Percentiles rank a stretch among this genome's conserved stretches.
phyloP scores from a whole-genome alignment of 805 yeast species.

The Lipomyces yamanashiensis region DNA sequence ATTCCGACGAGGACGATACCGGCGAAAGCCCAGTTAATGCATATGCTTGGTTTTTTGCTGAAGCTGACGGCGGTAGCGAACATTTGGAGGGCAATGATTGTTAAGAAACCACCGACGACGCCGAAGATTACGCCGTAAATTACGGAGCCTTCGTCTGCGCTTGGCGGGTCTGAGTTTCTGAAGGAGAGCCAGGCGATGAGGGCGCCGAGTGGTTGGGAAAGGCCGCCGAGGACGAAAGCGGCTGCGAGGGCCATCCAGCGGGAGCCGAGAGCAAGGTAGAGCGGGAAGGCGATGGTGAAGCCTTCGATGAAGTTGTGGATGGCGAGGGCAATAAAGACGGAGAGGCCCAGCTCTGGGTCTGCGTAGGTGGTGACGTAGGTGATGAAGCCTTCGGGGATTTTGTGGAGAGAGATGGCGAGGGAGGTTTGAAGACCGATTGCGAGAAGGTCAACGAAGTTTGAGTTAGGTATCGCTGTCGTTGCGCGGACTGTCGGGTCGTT shows the following conservation, averaged over 20 bases:
- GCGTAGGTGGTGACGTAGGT: slow-evolving; percentile 76
- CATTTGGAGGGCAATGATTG: slow-evolving; percentile 69
- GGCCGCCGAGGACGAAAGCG: slow-evolving; percentile 74
- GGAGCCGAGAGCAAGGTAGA: slow-evolving; percentile 73
- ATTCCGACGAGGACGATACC: slow-evolving; percentile 29
- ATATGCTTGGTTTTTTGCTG: slow-evolving; percentile 27
- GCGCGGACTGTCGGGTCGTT: slow-evolving; percentile 41
- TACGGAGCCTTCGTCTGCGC: slow-evolving; percentile 35
- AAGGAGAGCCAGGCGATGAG: slow-evolving; percentile 63
- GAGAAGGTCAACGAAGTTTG: slow-evolving; percentile 79
- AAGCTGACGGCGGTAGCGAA: slow-evolving; percentile 31
- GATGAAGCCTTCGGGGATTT: slow-evolving; percentile 93
- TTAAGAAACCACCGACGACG: slow-evolving; percentile 73
- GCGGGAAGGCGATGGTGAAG: slow-evolving; percentile 88
- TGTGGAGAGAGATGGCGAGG: slow-evolving; percentile 83
- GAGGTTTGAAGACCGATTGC: slow-evolving; percentile 91
- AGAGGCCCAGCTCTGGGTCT: slow-evolving; percentile 71
- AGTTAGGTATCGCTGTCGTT: slow-evolving; percentile 67
- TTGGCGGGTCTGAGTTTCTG: slow-evolving; percentile 23
- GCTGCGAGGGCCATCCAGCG: slow-evolving; percentile 65
- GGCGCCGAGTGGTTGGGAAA: slow-evolving; percentile 91
- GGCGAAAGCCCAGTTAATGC: slow-evolving; percentile 34
- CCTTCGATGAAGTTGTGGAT: slow-evolving; percentile 95
- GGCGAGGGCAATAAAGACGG: slow-evolving; percentile 81
- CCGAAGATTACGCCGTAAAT: slow-evolving; percentile 65